Evolutionary conservation across 345 rosid species (phyloP), one percentile per base, ranked within the genome.

Genomic region (Turnera subulata): DNA sequence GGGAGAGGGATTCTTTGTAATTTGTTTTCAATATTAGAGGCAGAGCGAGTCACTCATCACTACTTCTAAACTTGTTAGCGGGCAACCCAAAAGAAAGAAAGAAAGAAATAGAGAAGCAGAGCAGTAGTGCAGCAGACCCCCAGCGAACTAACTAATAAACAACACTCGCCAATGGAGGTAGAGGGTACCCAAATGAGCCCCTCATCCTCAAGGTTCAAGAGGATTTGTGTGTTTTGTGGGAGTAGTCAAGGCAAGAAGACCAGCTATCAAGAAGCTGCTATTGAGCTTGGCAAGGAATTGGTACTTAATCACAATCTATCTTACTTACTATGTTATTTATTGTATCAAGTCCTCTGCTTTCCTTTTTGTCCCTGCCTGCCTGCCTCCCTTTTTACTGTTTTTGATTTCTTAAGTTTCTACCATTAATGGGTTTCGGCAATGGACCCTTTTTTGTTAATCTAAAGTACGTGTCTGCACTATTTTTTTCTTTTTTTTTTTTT

Each of bases 221-320:
- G 84, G 70, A 77, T 91, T 46, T 91, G 98, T 75, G 98, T 91
- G 69, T 91, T 91, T 61, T 91, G 98, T 73, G 98, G 98, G 32
- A 88, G 98, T 70, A 88, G 95, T 66, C 74, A 84, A 18, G 98
- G 98, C 40, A 85, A 86, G 66, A 91, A 84, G 60, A 68, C 55
- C 61, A 81, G 76, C 56, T 88, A 85, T 56, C 83, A 59, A 66
- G 96, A 84, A 67, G 95, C 98, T 64, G 85, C 96, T 26, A 73
- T 83, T 64, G 86, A 91, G 42, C 98, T 91, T 24, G 95, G 88
- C 66, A 64, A 68, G 38, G 95, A 91, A 77, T 67, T 91, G 82
- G 98, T 91, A 74, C 46, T 22, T 6, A 20, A 6, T 52, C 35
- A 29, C 35, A 4, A 4, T 29, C 35, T 29, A n/a, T n/a, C n/a